phyloP scores from a whole-genome alignment of 805 yeast genomes.

The Sungouiozyma ichnusensis region DNA sequence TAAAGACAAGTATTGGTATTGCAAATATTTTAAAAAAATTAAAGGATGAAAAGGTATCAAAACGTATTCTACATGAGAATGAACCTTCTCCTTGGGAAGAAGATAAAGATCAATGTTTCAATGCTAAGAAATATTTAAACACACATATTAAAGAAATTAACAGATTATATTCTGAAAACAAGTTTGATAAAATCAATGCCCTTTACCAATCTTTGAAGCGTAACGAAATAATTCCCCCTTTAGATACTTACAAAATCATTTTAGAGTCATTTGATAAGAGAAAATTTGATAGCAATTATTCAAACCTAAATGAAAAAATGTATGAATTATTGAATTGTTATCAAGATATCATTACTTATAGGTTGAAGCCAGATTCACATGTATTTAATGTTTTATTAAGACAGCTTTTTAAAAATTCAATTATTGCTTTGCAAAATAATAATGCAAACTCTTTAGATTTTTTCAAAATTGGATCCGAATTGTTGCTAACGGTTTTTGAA shows the following conservation, averaged over 20 bases:
- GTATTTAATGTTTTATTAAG: constrained; percentile 46
- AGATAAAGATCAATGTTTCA: constrained; percentile 24
- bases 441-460: constrained; percentile 36
- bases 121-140: constrained; percentile 23
- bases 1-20: neutral
- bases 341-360: constrained; percentile 49
- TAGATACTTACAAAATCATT: constrained; percentile 43
- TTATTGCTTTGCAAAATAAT: constrained; percentile 30
- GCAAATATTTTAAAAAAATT: neutral
- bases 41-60: neutral
- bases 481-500: constrained; percentile 32
- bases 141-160: constrained; percentile 27
- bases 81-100: constrained; percentile 20
- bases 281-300: constrained; percentile 39
- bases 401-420: constrained; percentile 41
- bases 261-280: constrained; percentile 45
- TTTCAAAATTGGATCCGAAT: constrained; percentile 41
- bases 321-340: constrained; percentile 56
- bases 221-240: constrained; percentile 38
- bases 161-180: constrained; percentile 16
- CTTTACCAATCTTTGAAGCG: constrained; percentile 33
- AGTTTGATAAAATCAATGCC: constrained; percentile 30
- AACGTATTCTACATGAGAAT: constrained; percentile 1
- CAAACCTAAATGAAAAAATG: constrained; percentile 47
- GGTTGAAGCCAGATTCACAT: constrained; percentile 43